A percentile compares a stretch with the other conserved stretches of the same genome.
Evolutionary conservation across 2,329 filamentous ascomycete species (phyloP).

Genomic region (Xylariomycetidae sp.): DNA sequence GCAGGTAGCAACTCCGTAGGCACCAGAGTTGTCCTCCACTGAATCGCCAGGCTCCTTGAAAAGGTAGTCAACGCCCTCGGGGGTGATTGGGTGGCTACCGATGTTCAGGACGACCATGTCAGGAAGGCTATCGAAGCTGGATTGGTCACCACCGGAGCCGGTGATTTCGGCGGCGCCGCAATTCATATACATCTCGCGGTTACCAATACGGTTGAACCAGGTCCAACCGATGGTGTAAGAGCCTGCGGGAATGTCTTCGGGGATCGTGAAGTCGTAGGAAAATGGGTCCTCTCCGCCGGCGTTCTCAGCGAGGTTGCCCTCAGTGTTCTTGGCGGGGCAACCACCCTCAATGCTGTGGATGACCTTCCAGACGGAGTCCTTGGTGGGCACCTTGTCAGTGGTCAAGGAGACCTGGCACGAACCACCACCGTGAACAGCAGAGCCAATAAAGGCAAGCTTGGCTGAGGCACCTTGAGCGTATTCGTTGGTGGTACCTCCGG

Average conservation of each 20-base stretch:
- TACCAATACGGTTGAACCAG: constrained; percentile 91
- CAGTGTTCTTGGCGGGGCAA: constrained; percentile 60
- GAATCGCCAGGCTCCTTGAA: constrained; percentile 65
- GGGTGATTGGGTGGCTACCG: constrained; percentile 18
- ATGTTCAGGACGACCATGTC: constrained; percentile 75
- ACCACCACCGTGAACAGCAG: constrained; percentile 82
- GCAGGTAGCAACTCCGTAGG: constrained; percentile 29
- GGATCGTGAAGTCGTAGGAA: constrained; percentile 67
- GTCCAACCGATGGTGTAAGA: constrained; percentile 81
- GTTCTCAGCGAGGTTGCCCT: constrained; percentile 53
- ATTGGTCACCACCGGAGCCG: constrained; percentile 42
- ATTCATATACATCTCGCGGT: constrained; percentile 98
- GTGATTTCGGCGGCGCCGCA: constrained; percentile 72
- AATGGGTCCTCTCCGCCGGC: constrained; percentile 42
- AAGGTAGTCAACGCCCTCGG: constrained; percentile 50
- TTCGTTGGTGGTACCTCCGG: constrained; percentile 46
- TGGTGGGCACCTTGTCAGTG: constrained; percentile 65
- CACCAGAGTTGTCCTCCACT: constrained; percentile 43
- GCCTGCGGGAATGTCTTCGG: constrained; percentile 65
- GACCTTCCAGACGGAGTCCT: constrained; percentile 73
- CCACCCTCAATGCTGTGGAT: constrained; percentile 85
- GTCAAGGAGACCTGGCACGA: constrained; percentile 88
- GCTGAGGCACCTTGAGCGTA: constrained; percentile 62
- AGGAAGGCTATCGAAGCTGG: constrained; percentile 59
- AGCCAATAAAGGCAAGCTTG: constrained; percentile 61